Evolutionary conservation across 2,329 filamentous ascomycete species (phyloP).

Genomic region (Furcasterigmium sp.): DNA sequence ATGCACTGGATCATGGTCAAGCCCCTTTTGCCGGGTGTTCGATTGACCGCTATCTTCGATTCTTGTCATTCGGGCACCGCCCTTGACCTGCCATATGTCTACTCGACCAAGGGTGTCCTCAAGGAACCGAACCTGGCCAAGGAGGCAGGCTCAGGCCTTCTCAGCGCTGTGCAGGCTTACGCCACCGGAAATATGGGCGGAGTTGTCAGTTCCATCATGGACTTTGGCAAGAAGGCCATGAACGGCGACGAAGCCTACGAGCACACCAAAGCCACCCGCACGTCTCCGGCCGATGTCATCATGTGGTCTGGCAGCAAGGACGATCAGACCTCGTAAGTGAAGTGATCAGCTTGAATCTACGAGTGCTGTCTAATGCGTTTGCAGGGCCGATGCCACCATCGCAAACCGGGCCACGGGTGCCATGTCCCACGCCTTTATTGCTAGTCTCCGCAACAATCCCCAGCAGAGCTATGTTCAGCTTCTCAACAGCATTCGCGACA

Average conservation of each 20-base stretch:
- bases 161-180: constrained; percentile 55
- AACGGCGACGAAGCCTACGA: constrained; percentile 76
- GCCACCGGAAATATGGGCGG: constrained; percentile 71
- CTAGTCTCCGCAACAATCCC: constrained; percentile 88
- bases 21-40: constrained; percentile 49
- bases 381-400: constrained; percentile 87
- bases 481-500: constrained; percentile 92
- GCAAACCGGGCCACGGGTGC: constrained; percentile 87
- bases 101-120: constrained; percentile 63
- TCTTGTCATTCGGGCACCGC: constrained; percentile 64
- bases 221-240: constrained; percentile 85
- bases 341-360: constrained; percentile 17
- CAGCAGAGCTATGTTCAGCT: constrained; percentile 97
- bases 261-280: constrained; percentile 81
- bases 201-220: constrained; percentile 74
- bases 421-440: constrained; percentile 98
- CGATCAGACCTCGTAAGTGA: constrained; percentile 80
- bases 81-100: constrained; percentile 62
- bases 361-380: not conserved
- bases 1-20: constrained; percentile 70
- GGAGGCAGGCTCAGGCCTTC: constrained; percentile 59
- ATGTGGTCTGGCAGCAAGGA: constrained; percentile 99
- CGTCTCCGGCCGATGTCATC: constrained; percentile 88
- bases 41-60: constrained; percentile 59
- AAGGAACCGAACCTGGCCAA: constrained; percentile 65